A percentile compares a stretch with the other conserved stretches of the same genome.
phyloP scores from a whole-genome alignment of 106 monocot genomes.

The Apostasia shenzhenica region DNA sequence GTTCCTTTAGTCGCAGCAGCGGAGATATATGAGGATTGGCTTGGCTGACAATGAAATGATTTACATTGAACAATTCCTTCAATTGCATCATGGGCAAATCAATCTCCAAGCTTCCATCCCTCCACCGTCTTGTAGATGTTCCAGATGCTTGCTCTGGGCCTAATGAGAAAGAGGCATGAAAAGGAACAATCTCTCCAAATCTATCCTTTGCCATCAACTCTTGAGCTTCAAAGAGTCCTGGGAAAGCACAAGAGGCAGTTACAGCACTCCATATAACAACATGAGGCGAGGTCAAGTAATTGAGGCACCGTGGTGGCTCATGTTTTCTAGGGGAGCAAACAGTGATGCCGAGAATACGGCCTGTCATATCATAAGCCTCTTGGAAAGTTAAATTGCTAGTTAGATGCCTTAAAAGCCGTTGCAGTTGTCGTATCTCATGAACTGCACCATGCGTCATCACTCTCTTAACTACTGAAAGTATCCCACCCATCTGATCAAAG shows the following conservation, averaged over 20 bases:
- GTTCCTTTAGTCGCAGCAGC: conserved; percentile 72
- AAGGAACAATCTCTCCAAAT: conserved; percentile 79
- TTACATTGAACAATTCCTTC: conserved; percentile 94
- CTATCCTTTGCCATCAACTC: conserved; percentile 96
- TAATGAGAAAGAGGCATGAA: conserved; percentile 52
- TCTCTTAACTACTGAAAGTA: conserved; percentile 66
- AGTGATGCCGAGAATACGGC: conserved; percentile 75
- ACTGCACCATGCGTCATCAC: conserved; percentile 74
- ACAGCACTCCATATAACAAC: conserved; percentile 98
- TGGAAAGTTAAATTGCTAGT: conserved; percentile 93
- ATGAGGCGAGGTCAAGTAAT: conserved; percentile 92
- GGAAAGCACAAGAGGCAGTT: conserved; percentile 95
- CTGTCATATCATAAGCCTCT: conserved; percentile 94
- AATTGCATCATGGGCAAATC: conserved; percentile 92
- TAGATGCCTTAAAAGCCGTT: conserved; percentile 60
- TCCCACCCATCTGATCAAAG: conserved; percentile 87
- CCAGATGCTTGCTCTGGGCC: conserved; percentile 21
- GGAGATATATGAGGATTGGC: conserved; percentile 96
- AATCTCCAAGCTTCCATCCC: conserved; percentile 96
- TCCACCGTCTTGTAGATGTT: conserved; percentile 56
- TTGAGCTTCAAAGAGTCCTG: conserved; percentile 91
- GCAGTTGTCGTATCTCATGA: conserved; percentile 80
- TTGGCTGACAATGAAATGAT: conserved; percentile 98
- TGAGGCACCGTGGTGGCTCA: conserved; percentile 88
- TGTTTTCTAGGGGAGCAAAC: conserved; percentile 92